Evolutionary conservation across 352 stramenopile genomes (phyloP).

Genomic region (Pythium brachiatum): DNA sequence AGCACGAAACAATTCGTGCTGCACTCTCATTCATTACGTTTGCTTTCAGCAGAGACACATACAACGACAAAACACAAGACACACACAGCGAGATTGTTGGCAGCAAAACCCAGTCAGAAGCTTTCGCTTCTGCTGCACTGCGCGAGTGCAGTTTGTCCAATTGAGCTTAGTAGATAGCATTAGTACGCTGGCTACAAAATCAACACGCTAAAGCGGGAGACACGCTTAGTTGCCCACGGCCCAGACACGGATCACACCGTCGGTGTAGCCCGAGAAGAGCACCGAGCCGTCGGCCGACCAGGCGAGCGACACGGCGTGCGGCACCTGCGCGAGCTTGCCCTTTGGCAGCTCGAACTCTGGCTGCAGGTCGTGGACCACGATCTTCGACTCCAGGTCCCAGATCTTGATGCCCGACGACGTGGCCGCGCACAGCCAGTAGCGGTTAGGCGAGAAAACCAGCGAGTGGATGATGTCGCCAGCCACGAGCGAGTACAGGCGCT

Average conservation of each 20-base stretch:
- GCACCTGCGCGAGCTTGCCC: conserved; percentile 92
- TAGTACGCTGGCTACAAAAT: not conserved
- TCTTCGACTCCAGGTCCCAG: conserved; percentile 99
- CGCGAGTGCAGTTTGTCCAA: not conserved
- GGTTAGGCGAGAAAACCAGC: conserved; percentile 99
- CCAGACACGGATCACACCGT: conserved; percentile 98
- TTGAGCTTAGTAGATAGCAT: too few species aligned
- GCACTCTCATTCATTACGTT: too few species aligned
- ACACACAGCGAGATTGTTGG: too few species aligned
- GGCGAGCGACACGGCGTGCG: conserved; percentile 97
- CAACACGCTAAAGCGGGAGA: not conserved
- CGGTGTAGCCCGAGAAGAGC: conserved; percentile 99
- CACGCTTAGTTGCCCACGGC: conserved; percentile 81
- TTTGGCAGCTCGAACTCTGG: conserved; percentile 90
- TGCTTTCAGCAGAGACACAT: too few species aligned
- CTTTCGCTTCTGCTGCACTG: conserved; percentile 10
- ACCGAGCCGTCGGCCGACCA: conserved; percentile 98
- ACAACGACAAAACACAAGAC: too few species aligned
- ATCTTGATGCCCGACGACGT: conserved; percentile 99
- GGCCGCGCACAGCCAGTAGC: conserved; percentile 99
- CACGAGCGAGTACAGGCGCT: conserved; percentile 99
- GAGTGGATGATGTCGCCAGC: conserved; percentile 96
- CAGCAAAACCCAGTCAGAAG: conserved; percentile 22
- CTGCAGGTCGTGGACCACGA: conserved; percentile 97
- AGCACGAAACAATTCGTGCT: too few species aligned